Evolutionary conservation across 2,329 filamentous ascomycete species (phyloP).

Genomic region (Botrytis sinoallii): DNA sequence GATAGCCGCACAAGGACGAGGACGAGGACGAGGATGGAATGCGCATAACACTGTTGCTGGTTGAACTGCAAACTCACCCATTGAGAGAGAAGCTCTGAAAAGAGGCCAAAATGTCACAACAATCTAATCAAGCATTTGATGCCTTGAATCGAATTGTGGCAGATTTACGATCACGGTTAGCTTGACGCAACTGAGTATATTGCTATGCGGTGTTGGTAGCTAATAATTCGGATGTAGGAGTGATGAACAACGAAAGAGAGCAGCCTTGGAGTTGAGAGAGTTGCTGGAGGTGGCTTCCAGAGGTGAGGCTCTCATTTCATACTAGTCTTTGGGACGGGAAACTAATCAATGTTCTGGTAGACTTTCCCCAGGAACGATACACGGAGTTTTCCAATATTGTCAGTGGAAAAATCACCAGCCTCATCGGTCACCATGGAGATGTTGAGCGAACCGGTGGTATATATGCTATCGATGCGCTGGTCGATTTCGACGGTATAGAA

Average conservation of each 20-base stretch:
- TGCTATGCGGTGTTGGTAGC: background rate
- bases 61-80: slow-evolving; percentile 14
- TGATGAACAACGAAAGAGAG: slow-evolving; percentile 38
- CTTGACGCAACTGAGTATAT: slow-evolving; percentile 24
- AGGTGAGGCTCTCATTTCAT: slow-evolving; percentile 28
- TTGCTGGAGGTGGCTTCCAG: slow-evolving; percentile 37
- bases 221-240: slow-evolving; percentile 26
- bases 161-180: slow-evolving; percentile 36
- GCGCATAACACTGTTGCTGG: slow-evolving; percentile 27
- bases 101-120: slow-evolving; percentile 37
- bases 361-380: slow-evolving; percentile 80
- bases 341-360: slow-evolving; percentile 42
- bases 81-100: slow-evolving; percentile 20
- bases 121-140: slow-evolving; percentile 34
- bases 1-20: slow-evolving; percentile 20
- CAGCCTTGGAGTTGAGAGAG: slow-evolving; percentile 37
- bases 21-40: slow-evolving; percentile 32
- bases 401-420: slow-evolving; percentile 61
- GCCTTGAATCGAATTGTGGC: slow-evolving; percentile 34
- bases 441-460: slow-evolving; percentile 89
- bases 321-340: background rate
- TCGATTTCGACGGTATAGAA: slow-evolving; percentile 96
- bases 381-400: slow-evolving; percentile 64
- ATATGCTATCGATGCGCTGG: slow-evolving; percentile 84
- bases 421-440: slow-evolving; percentile 84